Evolutionary conservation across 306 rosid species (phyloP), one percentile per base, ranked within the genome.

Genomic region (Astragalus glycyphyllos): DNA sequence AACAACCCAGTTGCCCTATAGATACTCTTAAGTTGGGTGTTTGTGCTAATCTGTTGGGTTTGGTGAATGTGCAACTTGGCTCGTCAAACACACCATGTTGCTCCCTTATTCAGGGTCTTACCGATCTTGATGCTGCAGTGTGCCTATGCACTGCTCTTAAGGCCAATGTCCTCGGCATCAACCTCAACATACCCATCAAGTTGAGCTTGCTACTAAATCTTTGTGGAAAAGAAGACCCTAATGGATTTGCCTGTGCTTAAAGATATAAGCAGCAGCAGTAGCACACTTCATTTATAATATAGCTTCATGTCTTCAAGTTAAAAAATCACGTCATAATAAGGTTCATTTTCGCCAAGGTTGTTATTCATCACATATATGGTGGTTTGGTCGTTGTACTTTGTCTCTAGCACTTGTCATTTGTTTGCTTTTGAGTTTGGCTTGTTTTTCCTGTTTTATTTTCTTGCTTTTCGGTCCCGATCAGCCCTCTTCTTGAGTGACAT

Each of bases 61-160:
- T 89, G 79, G 81, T 86, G 11, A 72, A 84, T 55, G 75, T 87
- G 23, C 68, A 84, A 7, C 81, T 89, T 3, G 97, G 97, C 29
- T 88, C 93, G 7, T 85, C 92, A 20, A 81, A 77, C 69, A 61
- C 63, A 11, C 91, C 90, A 40, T 92, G 94, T 59, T 89, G 97
- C 80, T 1, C 50, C 7, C 85, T 92, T 40, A 40, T 89, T 49
- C 5, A 78, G 2, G 87, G 86, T 5, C 82, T 92, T 0, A 90
- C 11, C 20, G 84, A 92, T 55, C 88, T 92, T 60, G 96, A 92
- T 26, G 97, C 96, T 2, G 96, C 91, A 4, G 68, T 85, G n/a
- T 92, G 97, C 84, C 96, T 92, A 34, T 89, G 96, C 91, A 92
- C 93, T 0, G 90, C 89, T 7, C 83, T 89, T 1, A 89, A 77